phyloP scores from a whole-genome alignment of 1,139 yeast genomes.

The Lodderomyces metapsilosis region DNA sequence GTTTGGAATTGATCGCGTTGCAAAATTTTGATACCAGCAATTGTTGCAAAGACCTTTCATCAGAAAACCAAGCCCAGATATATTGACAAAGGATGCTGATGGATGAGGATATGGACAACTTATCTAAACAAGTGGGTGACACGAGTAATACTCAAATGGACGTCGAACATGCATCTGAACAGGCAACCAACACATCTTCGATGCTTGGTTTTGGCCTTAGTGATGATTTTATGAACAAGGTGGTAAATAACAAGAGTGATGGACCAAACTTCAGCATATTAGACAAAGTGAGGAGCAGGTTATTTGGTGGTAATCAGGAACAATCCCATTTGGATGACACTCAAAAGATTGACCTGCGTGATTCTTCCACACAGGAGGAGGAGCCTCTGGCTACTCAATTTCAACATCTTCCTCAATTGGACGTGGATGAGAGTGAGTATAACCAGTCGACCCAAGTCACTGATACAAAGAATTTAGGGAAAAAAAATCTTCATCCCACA shows the following conservation, averaged over 20 bases:
- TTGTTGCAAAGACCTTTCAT: background rate
- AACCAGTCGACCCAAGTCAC: constrained; percentile 3
- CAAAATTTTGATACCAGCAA: background rate
- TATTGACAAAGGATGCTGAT: no score
- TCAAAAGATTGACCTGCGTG: constrained; percentile 7
- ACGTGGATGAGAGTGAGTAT: constrained; percentile 26
- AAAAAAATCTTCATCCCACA: constrained; percentile 3
- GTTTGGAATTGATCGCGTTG: background rate
- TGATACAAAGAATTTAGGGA: background rate
- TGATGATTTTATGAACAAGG: constrained; percentile 1
- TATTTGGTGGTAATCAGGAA: constrained; percentile 11
- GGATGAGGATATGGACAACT: background rate
- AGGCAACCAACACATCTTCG: background rate
- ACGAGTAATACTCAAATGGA: background rate
- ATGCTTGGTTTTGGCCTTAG: constrained; percentile 2
- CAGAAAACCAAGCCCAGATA: no score
- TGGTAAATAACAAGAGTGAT: background rate
- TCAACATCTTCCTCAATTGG: constrained; percentile 29
- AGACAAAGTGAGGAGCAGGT: constrained; percentile 19
- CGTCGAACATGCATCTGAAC: background rate
- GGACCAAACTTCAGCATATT: constrained; percentile 15
- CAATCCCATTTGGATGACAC: constrained; percentile 1
- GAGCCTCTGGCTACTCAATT: constrained; percentile 4
- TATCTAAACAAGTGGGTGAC: background rate
- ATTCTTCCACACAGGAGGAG: constrained; percentile 2